phyloP scores from a whole-genome alignment of 2,329 filamentous ascomycete species.

The Bipolaris sorokiniana region DNA sequence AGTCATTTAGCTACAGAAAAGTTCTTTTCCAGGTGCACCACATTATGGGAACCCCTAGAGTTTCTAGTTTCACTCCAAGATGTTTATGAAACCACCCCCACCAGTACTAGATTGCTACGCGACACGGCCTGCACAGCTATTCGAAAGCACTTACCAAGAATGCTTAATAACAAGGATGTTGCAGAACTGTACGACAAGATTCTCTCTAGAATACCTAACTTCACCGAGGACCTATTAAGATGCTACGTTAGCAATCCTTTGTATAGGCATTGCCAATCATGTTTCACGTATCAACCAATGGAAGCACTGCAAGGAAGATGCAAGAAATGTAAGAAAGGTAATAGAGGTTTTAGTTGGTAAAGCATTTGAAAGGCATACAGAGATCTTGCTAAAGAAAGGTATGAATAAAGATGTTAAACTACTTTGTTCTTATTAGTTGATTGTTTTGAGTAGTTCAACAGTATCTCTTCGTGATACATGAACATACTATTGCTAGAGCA shows the following conservation, averaged over 20 bases:
- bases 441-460: too few relatives aligned
- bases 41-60: neutral
- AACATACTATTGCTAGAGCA: too few relatives aligned
- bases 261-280: neutral
- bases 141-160: neutral
- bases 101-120: neutral
- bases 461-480: too few relatives aligned
- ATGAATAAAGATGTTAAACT: neutral
- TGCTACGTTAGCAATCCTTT: neutral
- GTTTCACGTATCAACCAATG: neutral
- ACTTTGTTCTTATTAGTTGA: too few relatives aligned
- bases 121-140: neutral
- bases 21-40: neutral
- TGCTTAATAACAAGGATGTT: neutral
- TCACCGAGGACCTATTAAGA: neutral
- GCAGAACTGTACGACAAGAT: neutral
- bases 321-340: constrained; percentile 1
- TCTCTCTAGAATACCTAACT: neutral
- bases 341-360: neutral
- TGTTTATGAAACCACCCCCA: neutral
- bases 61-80: neutral
- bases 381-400: neutral
- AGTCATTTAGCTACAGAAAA: neutral
- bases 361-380: neutral
- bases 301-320: neutral